Evolutionary conservation across 805 yeast species (phyloP), one percentile per base, ranked within the genome.

Genomic region (Candida endomychidarum): DNA sequence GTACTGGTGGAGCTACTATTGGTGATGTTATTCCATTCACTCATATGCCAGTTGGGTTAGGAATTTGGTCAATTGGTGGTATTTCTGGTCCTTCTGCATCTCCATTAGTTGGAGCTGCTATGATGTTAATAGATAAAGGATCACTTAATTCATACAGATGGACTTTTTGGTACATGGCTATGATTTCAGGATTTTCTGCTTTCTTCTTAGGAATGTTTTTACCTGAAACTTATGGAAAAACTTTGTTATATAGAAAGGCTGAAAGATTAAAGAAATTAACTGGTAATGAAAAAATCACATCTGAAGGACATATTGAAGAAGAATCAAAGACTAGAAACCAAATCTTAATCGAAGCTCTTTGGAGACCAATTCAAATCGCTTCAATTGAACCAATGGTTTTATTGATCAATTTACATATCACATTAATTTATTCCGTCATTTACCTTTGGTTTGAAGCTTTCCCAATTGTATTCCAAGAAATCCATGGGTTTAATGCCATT

Each of bases 1-100:
- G 80, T 1, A 76, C 80, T 16, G 83, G 81, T 34, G 82, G 78
- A 44, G 85, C 81, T 9, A 63, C 77, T 4, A 54, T 78, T 30
- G 72, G 75, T 21, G 85, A 80, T 53, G 58, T 79, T 34, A 53
- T 73, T 20, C 34, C 55, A 4, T 55, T 65, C 14, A 68, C 77
- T 4, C 59, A 60, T 40, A 54, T 69, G 25, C 78, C 82, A 2
- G 46, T 71, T 15, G 72, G 74, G 3, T 58, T 79, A 37, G 75
- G 75, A 6, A 42, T 63, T 5, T 80, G 83, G 83, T 64, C 78
- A 14, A 49, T 72, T 20, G 79, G 75, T 37, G 75, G 79, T 0
- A 75, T 74, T 29, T 60, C 70, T 37, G 84, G 83, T 8, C 82
- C 82, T 1, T 64, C 72, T 8, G 29, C 75, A 15, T 83, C 81